Evolutionary conservation across 164 flowering plant species (phyloP).

Genomic region (Nymphaea colorata): DNA sequence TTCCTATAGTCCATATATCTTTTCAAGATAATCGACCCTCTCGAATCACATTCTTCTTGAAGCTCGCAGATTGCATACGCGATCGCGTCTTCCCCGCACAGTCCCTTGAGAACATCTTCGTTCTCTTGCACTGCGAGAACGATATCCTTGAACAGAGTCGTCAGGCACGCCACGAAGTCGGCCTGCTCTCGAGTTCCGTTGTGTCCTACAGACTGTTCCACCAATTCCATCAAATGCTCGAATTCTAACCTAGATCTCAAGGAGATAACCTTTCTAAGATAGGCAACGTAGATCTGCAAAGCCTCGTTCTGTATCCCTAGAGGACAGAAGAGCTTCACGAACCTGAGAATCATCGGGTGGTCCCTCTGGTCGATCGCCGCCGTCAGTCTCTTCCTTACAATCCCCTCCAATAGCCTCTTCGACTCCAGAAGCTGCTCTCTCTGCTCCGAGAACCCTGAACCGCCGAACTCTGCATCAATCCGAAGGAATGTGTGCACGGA

Average conservation of each 20-base stretch:
- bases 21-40: conserved; percentile 56
- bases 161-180: conserved; percentile 65
- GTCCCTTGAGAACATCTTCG: conserved; percentile 47
- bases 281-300: conserved; percentile 66
- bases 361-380: conserved; percentile 74
- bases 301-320: conserved; percentile 77
- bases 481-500: conserved; percentile 47
- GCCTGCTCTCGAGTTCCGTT: conserved; percentile 13
- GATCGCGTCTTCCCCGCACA: conserved; percentile 86
- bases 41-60: conserved; percentile 83
- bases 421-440: conserved; percentile 53
- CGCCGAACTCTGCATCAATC: conserved; percentile 52
- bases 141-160: conserved; percentile 80
- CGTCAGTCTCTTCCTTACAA: conserved; percentile 42
- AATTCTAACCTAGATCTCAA: conserved; percentile 69
- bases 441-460: conserved; percentile 47
- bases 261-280: conserved; percentile 66
- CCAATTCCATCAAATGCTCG: conserved; percentile 53
- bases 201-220: conserved; percentile 32
- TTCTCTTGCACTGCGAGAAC: conserved; percentile 84
- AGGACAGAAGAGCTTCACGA: conserved; percentile 42
- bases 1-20: conserved; percentile 82
- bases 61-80: conserved; percentile 82
- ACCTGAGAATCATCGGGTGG: conserved; percentile 50
- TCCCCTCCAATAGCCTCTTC: conserved; percentile 63